These are phyloP conservation scores for Volvox carteri DNA, from an alignment of 163 green algal genomes.

Conservation along the genomic window DNA sequence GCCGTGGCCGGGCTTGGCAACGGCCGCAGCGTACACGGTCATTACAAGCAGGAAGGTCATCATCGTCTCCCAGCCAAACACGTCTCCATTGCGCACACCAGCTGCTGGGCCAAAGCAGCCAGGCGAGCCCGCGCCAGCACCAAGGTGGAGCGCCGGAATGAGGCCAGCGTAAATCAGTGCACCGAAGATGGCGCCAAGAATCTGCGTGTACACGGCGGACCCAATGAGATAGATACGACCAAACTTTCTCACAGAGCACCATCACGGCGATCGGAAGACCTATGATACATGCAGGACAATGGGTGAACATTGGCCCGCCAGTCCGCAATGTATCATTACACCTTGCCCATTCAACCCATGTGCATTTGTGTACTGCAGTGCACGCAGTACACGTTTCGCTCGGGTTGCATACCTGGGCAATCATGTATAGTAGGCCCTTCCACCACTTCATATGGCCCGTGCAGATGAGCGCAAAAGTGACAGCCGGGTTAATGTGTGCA, in stretches of 20 bases:
- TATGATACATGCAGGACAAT: no score
- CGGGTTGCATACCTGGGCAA: slow-evolving; percentile 77
- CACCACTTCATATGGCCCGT: slow-evolving; percentile 84
- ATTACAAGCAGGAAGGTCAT: slow-evolving; percentile 88
- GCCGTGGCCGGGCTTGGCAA: slow-evolving; percentile 84
- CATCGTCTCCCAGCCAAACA: slow-evolving; percentile 69
- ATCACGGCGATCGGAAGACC: no score
- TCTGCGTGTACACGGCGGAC: slow-evolving; percentile 62
- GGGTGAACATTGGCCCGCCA: no score
- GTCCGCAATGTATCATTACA: no score
- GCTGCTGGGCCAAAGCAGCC: slow-evolving; percentile 77
- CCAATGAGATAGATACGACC: background rate
- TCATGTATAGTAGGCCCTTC: slow-evolving; percentile 81
- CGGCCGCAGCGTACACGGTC: slow-evolving; percentile 81
- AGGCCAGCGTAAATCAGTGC: slow-evolving; percentile 78
- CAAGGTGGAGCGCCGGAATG: slow-evolving; percentile 73
- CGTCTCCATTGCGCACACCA: slow-evolving; percentile 38
- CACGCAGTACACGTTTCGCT: no score
- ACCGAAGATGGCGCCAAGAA: slow-evolving; percentile 83
- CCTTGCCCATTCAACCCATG: no score
- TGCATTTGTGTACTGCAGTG: no score
- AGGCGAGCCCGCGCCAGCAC: slow-evolving; percentile 64
- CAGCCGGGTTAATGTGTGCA: slow-evolving; percentile 86
- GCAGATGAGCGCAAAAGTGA: slow-evolving; percentile 82
- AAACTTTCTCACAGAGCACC: no score